Evolutionary conservation across 345 rosid genomes (phyloP).

Genomic region (Leavenworthia alabamica): DNA sequence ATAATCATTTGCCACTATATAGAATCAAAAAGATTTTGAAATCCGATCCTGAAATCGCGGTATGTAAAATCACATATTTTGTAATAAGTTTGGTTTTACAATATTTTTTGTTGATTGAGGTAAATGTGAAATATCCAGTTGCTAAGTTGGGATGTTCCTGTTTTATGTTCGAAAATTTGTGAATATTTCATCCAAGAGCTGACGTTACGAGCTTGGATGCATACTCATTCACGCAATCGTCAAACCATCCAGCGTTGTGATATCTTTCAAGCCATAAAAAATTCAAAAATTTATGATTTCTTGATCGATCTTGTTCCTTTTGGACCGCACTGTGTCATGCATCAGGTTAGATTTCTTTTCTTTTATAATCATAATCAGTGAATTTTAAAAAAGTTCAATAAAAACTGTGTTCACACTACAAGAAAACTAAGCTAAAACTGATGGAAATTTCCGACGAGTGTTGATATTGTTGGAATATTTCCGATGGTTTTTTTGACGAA

Average conservation of each 20-base stretch:
- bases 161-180: not conserved
- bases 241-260: slow-evolving; percentile 11
- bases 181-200: not conserved
- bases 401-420: too few relatives aligned
- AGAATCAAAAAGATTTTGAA: not conserved
- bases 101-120: slow-evolving; percentile 1
- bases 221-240: slow-evolving; percentile 21
- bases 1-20: not conserved
- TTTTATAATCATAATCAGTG: not conserved
- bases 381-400: not conserved
- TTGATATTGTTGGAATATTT: too few relatives aligned
- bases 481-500: too few relatives aligned
- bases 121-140: slow-evolving; percentile 2
- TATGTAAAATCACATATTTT: not conserved
- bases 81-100: not conserved
- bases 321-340: slow-evolving; percentile 2
- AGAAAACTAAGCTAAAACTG: too few relatives aligned
- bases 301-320: slow-evolving; percentile 4
- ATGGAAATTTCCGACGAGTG: too few relatives aligned
- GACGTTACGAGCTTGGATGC: slow-evolving; percentile 38
- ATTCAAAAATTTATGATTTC: slow-evolving; percentile 3
- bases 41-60: not conserved
- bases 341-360: slow-evolving; percentile 8
- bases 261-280: slow-evolving; percentile 1
- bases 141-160: not conserved